These are phyloP conservation scores for Lactarius akahatsu DNA, from an alignment of 768 basidiomycete species.

Conservation along the genomic window DNA sequence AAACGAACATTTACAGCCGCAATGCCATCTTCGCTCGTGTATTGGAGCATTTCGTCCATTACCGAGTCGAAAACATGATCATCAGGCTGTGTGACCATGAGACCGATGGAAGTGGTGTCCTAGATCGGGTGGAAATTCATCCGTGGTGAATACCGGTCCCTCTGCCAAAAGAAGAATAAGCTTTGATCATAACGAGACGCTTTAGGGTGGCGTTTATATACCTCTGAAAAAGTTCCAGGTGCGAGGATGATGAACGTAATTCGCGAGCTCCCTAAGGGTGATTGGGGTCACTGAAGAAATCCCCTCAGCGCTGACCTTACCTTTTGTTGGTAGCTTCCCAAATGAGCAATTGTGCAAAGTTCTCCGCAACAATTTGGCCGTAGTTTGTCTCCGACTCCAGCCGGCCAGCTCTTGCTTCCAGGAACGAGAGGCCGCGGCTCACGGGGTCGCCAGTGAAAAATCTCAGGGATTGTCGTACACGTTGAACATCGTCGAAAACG, in stretches of 20 bases:
- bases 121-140: slow-evolving; percentile 53
- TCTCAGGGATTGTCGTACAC: slow-evolving; percentile 47
- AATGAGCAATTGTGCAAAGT: slow-evolving; percentile 60
- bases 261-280: slow-evolving; percentile 42
- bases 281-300: background rate
- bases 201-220: slow-evolving; percentile 39
- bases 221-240: slow-evolving; percentile 60
- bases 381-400: slow-evolving; percentile 47
- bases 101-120: slow-evolving; percentile 56
- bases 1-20: slow-evolving; percentile 25
- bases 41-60: slow-evolving; percentile 59
- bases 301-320: slow-evolving; percentile 33
- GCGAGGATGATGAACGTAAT: slow-evolving; percentile 39
- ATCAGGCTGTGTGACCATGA: slow-evolving; percentile 42
- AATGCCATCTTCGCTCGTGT: slow-evolving; percentile 51
- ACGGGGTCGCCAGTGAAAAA: slow-evolving; percentile 51
- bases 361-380: slow-evolving; percentile 46
- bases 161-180: slow-evolving; percentile 34
- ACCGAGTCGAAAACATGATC: slow-evolving; percentile 41
- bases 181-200: slow-evolving; percentile 25
- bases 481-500: slow-evolving; percentile 44
- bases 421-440: slow-evolving; percentile 43
- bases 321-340: slow-evolving; percentile 49
- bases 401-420: slow-evolving; percentile 42
- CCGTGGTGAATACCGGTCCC: slow-evolving; percentile 42